These are phyloP conservation scores for Spinacia oleracea DNA, from an alignment of 179 eudicot genomes.

Conservation along the genomic window DNA sequence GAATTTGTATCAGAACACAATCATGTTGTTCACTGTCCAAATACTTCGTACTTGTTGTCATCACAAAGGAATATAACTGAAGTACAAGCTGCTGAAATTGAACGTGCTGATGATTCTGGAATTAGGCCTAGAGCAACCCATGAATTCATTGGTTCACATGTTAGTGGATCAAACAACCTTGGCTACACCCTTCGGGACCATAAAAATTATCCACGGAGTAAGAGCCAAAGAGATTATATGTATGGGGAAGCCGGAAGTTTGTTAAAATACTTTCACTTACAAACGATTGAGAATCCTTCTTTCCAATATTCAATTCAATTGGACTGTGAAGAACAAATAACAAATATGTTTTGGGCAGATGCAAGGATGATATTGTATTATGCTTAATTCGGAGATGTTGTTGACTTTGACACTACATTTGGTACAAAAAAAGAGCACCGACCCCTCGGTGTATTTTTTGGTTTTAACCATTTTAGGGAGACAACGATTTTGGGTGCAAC, in stretches of 20 bases:
- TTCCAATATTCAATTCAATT: too few species aligned
- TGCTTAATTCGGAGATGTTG: conserved; percentile 41
- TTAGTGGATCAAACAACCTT: conserved; percentile 21
- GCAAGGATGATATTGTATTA: too few species aligned
- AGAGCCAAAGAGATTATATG: too few species aligned
- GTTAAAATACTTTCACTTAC: too few species aligned
- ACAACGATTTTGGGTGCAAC: too few species aligned
- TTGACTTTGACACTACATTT: conserved; percentile 31
- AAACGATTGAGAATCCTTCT: too few species aligned
- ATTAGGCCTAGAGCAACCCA: conserved; percentile 6
- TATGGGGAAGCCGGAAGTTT: too few species aligned
- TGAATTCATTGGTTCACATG: conserved; percentile 18
- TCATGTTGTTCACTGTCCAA: conserved; percentile 2
- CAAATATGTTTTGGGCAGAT: too few species aligned
- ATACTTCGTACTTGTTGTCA: conserved; percentile 11
- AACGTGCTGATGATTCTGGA: too few species aligned
- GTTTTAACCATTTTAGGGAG: conserved; percentile 34
- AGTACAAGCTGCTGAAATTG: conserved; percentile 9
- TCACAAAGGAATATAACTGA: conserved; percentile 17
- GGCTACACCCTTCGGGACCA: conserved; percentile 23
- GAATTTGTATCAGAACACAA: too few species aligned
- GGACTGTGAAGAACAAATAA: too few species aligned
- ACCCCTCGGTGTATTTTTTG: conserved; percentile 37
- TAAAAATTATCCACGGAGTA: conserved; percentile 31
- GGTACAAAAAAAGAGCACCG: conserved; percentile 25